Evolutionary conservation across 163 green algal species (phyloP).

Genomic region (Volvox carteri): DNA sequence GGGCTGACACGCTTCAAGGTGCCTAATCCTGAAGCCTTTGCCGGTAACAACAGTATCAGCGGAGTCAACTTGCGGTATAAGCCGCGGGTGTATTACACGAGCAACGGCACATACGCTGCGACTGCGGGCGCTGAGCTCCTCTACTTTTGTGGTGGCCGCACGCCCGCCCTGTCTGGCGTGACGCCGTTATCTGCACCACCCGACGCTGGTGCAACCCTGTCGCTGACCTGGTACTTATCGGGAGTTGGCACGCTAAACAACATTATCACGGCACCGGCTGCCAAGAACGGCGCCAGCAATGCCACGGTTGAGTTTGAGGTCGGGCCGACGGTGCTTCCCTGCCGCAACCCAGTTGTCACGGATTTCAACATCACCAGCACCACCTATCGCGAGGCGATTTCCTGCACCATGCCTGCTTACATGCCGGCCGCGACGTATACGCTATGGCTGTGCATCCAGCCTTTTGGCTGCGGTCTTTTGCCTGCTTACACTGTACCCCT

Average conservation of each 20-base stretch:
- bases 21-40: neutral
- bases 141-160: conserved; percentile 35
- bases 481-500: conserved; percentile 23
- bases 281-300: neutral
- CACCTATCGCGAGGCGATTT: conserved; percentile 53
- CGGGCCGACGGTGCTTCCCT: conserved; percentile 18
- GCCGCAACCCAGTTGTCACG: conserved; percentile 25
- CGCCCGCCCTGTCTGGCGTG: neutral
- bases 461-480: conserved; percentile 41
- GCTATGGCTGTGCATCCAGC: conserved; percentile 52
- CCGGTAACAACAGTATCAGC: neutral
- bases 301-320: conserved; percentile 26
- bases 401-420: conserved; percentile 57
- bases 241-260: conserved; percentile 24
- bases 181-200: neutral
- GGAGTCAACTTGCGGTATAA: neutral
- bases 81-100: conserved; percentile 10
- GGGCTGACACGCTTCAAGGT: conserved; percentile 17
- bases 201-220: neutral
- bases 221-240: conserved; percentile 24
- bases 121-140: neutral
- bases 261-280: neutral
- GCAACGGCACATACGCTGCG: neutral
- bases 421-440: conserved; percentile 58
- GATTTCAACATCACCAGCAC: neutral